Evolutionary conservation across 345 rosid species (phyloP), one percentile per base, ranked within the genome.

Genomic region (Pelargonium nanum): DNA sequence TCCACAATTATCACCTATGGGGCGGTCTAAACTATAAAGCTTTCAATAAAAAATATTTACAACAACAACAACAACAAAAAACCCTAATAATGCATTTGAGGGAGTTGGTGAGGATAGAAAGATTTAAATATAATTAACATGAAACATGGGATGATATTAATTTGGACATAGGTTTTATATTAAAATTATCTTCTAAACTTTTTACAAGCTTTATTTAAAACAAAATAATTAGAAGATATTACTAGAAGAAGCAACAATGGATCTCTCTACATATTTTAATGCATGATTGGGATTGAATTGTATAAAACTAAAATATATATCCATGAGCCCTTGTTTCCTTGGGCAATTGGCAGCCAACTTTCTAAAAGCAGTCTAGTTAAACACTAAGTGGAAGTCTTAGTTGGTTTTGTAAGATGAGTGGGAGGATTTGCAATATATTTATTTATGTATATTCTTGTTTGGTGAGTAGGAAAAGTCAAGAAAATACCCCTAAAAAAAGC

Each of bases 301-400:
- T 53, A 56, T 22, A 72, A 22, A 51, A 68, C 6, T 34, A 5
- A 34, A 28, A 5, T 34, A 51, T 61, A 22, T 58, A 56, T 71
- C 63, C 72, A 48, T 67, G 61, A 12, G 63, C 53, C 65, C 59
- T 61, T 76, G 61, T 66, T 67, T 63, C 13, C 45, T 34, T 3
- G 6, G 45, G 45, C 45, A 44, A 28, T 16, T 32, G 34, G 61
- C 20, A 70, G 69, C 65, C 76, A 56, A 65, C 78, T 66, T 75
- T 75, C 57, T 24, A 19, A 68, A 75, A 69, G 72, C 58, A 24
- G 61, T 52, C 71, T 70, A 64, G 70, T 72, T 45, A 65, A 62
- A 26, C n/a, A 48, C 60, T 8, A 58, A 74, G 86, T 78, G 81
- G 86, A 78, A 76, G 54, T 76, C 83, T 76, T 78, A 68, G 83